Conservation (phyloP, 108 stramenopile species). For the Mediolabrus comicus region DNA sequence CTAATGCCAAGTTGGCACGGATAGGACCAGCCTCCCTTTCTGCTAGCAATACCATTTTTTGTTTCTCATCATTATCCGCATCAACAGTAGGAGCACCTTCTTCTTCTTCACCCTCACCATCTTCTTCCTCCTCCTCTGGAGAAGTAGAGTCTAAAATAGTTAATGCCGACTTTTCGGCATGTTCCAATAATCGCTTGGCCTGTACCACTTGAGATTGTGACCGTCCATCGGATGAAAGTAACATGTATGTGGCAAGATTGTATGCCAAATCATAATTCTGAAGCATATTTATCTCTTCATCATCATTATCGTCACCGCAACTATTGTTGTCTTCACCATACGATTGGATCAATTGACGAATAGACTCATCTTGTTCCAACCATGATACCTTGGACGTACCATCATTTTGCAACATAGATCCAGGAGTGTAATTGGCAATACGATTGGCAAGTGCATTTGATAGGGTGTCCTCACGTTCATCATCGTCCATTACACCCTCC, state of each 20-base stretch:
- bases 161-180: slow-evolving; percentile 38
- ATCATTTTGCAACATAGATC: slow-evolving; percentile 5
- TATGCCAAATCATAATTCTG: slow-evolving; percentile 51
- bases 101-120: neutral
- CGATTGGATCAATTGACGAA: slow-evolving; percentile 3
- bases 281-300: slow-evolving; percentile 9
- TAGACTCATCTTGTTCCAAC: slow-evolving; percentile 33
- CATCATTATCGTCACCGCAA: neutral
- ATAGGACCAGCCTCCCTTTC: slow-evolving; percentile 43
- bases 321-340: slow-evolving; percentile 11
- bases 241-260: slow-evolving; percentile 40
- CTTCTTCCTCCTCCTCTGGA: neutral
- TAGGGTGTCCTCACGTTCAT: slow-evolving; percentile 39
- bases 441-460: slow-evolving; percentile 49
- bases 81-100: slow-evolving; percentile 2
- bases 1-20: slow-evolving; percentile 40
- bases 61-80: neutral
- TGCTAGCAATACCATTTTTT: slow-evolving; percentile 17
- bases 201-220: slow-evolving; percentile 10
- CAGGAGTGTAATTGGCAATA: slow-evolving; percentile 43
- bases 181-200: slow-evolving; percentile 26
- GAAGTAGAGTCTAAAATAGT: slow-evolving; percentile 34
- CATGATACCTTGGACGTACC: neutral
- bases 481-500: slow-evolving; percentile 13
- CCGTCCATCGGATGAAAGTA: slow-evolving; percentile 38